phyloP scores from a whole-genome alignment of 2,329 filamentous ascomycete species.

The Botrytis paeoniae region DNA sequence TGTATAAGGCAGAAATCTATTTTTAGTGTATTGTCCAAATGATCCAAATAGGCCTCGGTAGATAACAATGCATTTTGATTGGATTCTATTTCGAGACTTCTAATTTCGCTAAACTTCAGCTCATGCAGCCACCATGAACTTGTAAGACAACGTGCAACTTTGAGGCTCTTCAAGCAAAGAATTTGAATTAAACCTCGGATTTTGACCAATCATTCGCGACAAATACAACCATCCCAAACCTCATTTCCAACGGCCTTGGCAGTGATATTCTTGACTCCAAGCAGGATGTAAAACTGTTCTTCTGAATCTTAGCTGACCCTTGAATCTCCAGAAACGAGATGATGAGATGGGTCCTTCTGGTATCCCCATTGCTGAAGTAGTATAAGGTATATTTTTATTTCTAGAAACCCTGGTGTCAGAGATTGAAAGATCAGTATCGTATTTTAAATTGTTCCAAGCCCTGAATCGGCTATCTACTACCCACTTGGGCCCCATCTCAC shows the following conservation, averaged over 20 bases:
- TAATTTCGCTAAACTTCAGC: slow-evolving; percentile 14
- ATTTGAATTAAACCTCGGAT: not conserved
- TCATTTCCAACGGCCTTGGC: slow-evolving; percentile 3
- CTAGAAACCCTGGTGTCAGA: not conserved
- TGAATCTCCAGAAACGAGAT: not conserved
- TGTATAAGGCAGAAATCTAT: too few species aligned
- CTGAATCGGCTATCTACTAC: not conserved
- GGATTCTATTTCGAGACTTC: slow-evolving; percentile 13
- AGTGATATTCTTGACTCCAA: not conserved
- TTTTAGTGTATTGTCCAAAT: too few species aligned
- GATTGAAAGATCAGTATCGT: not conserved
- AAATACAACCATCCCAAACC: not conserved
- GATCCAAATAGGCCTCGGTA: too few species aligned
- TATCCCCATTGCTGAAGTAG: not conserved
- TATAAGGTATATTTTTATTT: not conserved
- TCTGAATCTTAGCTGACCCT: not conserved
- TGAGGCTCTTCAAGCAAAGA: not conserved
- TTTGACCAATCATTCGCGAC: slow-evolving; percentile 5
- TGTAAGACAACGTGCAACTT: not conserved
- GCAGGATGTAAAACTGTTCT: not conserved
- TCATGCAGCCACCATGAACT: slow-evolving; percentile 14
- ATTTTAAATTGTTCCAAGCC: not conserved
- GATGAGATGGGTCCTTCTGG: not conserved
- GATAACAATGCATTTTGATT: not conserved
- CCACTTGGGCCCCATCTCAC: not conserved